These are phyloP conservation scores for Suillus plorans DNA, from an alignment of 768 basidiomycete genomes.

Conservation along the genomic window DNA sequence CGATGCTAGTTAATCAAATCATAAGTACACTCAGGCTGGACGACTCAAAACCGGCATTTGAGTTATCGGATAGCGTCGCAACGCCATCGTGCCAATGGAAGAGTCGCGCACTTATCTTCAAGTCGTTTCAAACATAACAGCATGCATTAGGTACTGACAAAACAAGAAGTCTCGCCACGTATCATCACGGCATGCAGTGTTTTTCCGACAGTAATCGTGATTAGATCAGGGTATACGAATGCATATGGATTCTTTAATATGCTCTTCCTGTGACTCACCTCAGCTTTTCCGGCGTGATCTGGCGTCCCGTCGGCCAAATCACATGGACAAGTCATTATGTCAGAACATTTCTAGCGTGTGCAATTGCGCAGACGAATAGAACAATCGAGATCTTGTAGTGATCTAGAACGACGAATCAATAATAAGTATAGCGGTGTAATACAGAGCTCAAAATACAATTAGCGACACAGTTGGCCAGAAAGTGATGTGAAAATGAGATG, in stretches of 20 bases:
- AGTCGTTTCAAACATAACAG: neutral
- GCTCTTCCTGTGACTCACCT: neutral
- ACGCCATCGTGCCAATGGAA: neutral
- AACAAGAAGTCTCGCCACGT: constrained; percentile 2
- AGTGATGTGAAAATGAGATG: constrained; percentile 2
- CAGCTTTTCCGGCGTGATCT: neutral
- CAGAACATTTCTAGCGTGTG: neutral
- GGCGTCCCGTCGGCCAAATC: neutral
- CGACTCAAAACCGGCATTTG: neutral
- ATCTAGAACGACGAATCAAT: constrained; percentile 1
- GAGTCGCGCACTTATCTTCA: neutral
- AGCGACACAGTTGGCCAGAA: neutral
- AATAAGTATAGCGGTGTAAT: constrained; percentile 2
- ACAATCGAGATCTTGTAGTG: neutral
- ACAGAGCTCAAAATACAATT: constrained; percentile 5
- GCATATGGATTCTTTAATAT: neutral
- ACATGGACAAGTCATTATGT: neutral
- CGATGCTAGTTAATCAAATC: neutral
- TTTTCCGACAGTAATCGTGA: neutral
- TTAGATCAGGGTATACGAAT: neutral
- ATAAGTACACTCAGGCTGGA: no score
- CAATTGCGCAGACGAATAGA: neutral
- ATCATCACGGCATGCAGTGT: neutral
- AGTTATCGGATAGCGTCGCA: neutral
- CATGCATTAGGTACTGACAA: neutral